Evolutionary conservation across 2,329 filamentous ascomycete genomes (phyloP), one percentile per base, ranked within the genome.

Genomic region (Tolypocladium ophioglossoides): DNA sequence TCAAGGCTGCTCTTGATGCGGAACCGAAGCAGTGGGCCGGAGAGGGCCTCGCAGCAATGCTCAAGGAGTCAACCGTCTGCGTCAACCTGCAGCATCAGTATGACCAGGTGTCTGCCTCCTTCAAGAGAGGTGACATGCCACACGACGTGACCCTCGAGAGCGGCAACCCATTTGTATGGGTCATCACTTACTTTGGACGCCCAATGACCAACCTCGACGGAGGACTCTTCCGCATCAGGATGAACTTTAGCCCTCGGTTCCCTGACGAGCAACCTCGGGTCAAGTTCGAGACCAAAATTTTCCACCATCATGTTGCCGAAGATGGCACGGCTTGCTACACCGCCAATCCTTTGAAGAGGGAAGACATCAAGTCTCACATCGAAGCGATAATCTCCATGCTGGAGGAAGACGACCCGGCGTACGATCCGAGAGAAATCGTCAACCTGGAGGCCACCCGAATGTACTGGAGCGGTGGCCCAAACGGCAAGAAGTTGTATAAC

Each of bases 201-300:
- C 89, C 91, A 0, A 95, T 94, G 86, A 95, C 91, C 7, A 91
- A 95, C 61, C 80, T 97, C 2, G 92, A 97, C 62, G 92, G 91
- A 18, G 91, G 92, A 2, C 80, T 97, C 57, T 92, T 97, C 73
- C 83, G 82, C 57, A 86, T 96, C 68, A 86, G 79, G 62, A 77
- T 97, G 54, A 78, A 77, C 63, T 85, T 97, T 63, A 95, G 90
- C 62, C 85, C 89, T 7, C 81, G 83, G 7, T 97, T 96, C 64
- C 94, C 94, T 0, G 83, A 89, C 41, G 89, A 95, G 62, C 89
- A 96, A 63, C 94, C 92, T 27, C 84, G 92, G 37, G 86, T 91
- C 54, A 84, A 79, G 57, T 85, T 96, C 59, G 82, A 91, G 63
- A 92, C 89, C 0, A 79, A 82, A 4, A 79, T 97, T 20, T 96